phyloP scores from a whole-genome alignment of 306 rosid genomes.

The Mimosa pudica region DNA sequence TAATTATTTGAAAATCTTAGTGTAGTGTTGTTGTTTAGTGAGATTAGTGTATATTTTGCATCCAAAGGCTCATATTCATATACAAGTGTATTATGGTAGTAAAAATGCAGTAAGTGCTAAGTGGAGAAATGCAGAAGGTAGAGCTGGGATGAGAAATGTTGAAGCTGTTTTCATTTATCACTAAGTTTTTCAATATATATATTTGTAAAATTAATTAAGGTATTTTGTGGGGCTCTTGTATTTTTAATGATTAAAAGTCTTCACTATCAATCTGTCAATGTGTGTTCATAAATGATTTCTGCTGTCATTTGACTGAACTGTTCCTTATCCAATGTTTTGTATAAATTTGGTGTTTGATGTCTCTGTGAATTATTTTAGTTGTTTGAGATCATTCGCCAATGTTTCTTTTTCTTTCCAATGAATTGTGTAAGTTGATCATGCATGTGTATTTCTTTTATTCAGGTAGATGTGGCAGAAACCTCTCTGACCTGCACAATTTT shows the following conservation, averaged over 20 bases:
- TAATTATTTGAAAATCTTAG: neutral
- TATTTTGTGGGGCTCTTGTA: neutral
- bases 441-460: conserved; percentile 9
- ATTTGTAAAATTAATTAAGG: neutral
- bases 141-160: conserved; percentile 7
- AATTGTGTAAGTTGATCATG: conserved; percentile 9
- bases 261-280: neutral
- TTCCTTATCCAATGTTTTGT: neutral
- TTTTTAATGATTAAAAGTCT: neutral
- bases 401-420: conserved; percentile 5
- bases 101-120: conserved; percentile 29
- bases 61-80: conserved; percentile 16
- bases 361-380: neutral
- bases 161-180: neutral
- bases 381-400: neutral
- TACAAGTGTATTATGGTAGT: neutral
- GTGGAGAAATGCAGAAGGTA: conserved; percentile 31
- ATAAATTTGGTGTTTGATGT: neutral
- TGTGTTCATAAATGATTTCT: neutral
- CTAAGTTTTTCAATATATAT: neutral
- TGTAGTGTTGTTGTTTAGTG: conserved; percentile 27
- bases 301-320: neutral
- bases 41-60: conserved; percentile 35
- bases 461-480: conserved; percentile 38
- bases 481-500: conserved; percentile 4